Evolutionary conservation across 345 rosid genomes (phyloP).

Genomic region (Erodium maritimum): DNA sequence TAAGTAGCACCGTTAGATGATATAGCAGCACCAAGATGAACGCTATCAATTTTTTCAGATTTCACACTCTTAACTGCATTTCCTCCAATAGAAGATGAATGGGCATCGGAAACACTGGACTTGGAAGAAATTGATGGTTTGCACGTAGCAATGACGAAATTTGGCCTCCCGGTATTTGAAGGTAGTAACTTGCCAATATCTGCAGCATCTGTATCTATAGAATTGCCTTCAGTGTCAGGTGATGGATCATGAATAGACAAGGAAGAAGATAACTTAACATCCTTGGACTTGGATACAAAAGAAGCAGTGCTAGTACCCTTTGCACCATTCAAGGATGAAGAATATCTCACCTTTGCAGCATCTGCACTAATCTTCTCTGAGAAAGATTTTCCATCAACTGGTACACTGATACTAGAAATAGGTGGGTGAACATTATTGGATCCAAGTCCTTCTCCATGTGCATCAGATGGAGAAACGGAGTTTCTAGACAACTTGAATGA

Average conservation of each 20-base stretch:
- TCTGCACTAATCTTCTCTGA: slow-evolving; percentile 14
- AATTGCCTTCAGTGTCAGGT: slow-evolving; percentile 6
- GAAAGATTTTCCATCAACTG: slow-evolving; percentile 12
- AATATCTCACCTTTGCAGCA: slow-evolving; percentile 10
- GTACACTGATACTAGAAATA: background rate
- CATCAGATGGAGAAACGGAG: slow-evolving; percentile 7
- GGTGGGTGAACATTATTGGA: slow-evolving; percentile 17
- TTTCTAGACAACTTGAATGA: slow-evolving; percentile 25
- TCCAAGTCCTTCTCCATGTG: background rate
- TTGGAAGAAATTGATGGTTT: background rate
- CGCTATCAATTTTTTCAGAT: slow-evolving; percentile 23
- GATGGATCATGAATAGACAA: slow-evolving; percentile 9
- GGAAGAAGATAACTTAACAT: slow-evolving; percentile 21
- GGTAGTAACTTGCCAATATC: slow-evolving; percentile 7
- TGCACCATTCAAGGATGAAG: slow-evolving; percentile 17
- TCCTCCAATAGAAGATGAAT: slow-evolving; percentile 19
- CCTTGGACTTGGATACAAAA: slow-evolving; percentile 11
- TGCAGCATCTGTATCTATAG: slow-evolving; percentile 10
- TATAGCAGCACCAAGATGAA: slow-evolving; percentile 20
- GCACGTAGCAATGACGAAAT: slow-evolving; percentile 17
- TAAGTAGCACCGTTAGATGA: slow-evolving; percentile 15
- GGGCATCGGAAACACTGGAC: slow-evolving; percentile 15
- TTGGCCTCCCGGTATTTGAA: slow-evolving; percentile 20
- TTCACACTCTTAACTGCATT: slow-evolving; percentile 24
- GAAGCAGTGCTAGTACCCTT: slow-evolving; percentile 9